phyloP scores from a whole-genome alignment of 2,329 filamentous ascomycete species.

The Trichophyton benhamiae region DNA sequence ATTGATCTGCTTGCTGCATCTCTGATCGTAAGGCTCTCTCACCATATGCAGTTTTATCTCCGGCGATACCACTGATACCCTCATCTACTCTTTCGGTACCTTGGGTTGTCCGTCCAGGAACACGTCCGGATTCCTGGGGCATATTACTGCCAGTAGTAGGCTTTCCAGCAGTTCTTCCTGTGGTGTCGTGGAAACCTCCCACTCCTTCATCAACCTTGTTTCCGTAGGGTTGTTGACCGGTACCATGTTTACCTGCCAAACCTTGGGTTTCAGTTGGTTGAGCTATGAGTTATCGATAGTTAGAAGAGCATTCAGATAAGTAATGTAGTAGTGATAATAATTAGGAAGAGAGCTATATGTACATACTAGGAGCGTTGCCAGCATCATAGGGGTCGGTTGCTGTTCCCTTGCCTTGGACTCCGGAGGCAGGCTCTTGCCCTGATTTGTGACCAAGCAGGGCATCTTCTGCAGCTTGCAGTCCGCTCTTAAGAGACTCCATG shows the following conservation, averaged over 20 bases:
- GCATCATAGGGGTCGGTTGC: constrained; percentile 64
- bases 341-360: neutral
- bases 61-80: neutral
- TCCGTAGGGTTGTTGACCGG: neutral
- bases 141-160: neutral
- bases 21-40: neutral
- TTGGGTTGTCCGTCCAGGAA: neutral
- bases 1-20: neutral
- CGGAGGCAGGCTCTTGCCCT: constrained; percentile 58
- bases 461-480: constrained; percentile 39
- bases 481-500: constrained; percentile 53
- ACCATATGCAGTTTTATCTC: neutral
- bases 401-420: constrained; percentile 53
- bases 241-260: neutral
- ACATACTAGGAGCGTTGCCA: constrained; percentile 55
- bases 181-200: neutral
- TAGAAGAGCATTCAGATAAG: neutral
- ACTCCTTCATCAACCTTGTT: neutral
- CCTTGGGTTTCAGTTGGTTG: neutral
- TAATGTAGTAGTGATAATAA: neutral
- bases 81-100: neutral
- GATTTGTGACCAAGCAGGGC: constrained; percentile 25
- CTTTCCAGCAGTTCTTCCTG: neutral
- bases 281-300: neutral
- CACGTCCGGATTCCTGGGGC: neutral